These are phyloP conservation scores for Rosa hybrid DNA, from an alignment of 331 rosid genomes.

Conservation along the genomic window DNA sequence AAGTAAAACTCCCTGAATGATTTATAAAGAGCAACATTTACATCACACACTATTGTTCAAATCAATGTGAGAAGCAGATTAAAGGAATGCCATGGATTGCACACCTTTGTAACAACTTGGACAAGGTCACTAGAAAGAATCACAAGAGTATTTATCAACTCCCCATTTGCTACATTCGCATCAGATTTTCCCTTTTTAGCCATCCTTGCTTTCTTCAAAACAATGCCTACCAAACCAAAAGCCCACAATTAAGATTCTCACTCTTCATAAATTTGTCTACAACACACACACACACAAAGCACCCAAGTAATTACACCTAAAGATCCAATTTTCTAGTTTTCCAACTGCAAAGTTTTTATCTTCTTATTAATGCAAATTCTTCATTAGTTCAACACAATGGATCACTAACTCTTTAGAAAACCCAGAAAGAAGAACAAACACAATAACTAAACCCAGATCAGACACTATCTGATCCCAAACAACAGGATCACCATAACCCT, in stretches of 20 bases:
- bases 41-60: conserved; percentile 20
- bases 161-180: conserved; percentile 50
- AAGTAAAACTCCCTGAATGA: conserved; percentile 56
- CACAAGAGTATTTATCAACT: conserved; percentile 63
- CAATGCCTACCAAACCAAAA: conserved; percentile 51
- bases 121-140: conserved; percentile 67
- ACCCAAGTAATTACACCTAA: neutral
- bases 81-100: conserved; percentile 11
- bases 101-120: conserved; percentile 81
- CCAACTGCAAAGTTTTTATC: neutral
- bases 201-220: conserved; percentile 82
- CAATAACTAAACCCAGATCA: conserved; percentile 17
- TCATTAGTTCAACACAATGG: neutral
- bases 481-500: conserved; percentile 14
- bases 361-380: neutral
- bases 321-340: neutral
- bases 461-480: conserved; percentile 22
- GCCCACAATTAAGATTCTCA: neutral
- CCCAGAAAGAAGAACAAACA: neutral
- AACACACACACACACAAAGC: too few species aligned
- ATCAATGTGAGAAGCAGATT: conserved; percentile 6
- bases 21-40: conserved; percentile 22
- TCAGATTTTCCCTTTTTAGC: conserved; percentile 57
- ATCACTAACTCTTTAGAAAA: neutral
- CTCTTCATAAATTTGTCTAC: neutral